phyloP scores from a whole-genome alignment of 768 basidiomycete species.

The Tulasnella sp. region DNA sequence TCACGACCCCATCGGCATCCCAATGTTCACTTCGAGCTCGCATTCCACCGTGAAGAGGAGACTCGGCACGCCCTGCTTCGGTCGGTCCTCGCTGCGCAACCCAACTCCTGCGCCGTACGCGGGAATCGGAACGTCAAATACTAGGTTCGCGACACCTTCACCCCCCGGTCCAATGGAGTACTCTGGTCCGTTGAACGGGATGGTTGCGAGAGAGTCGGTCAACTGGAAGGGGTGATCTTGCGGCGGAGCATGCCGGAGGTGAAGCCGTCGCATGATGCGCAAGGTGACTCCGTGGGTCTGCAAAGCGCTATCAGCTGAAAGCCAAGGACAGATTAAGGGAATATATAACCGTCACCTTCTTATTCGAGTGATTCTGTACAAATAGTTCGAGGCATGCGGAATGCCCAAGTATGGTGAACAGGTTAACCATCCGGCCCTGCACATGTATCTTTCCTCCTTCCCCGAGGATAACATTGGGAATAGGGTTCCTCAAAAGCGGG shows the following conservation, averaged over 20 bases:
- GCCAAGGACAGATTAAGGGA: not conserved
- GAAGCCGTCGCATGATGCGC: constrained; percentile 57
- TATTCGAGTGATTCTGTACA: constrained; percentile 76
- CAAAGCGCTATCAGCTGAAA: not conserved
- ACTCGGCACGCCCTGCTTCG: constrained; percentile 35
- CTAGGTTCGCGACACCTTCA: constrained; percentile 74
- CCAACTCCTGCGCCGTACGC: constrained; percentile 66
- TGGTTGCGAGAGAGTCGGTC: constrained; percentile 63
- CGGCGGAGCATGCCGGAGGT: constrained; percentile 44
- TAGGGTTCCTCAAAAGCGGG: constrained; percentile 34
- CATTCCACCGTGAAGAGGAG: constrained; percentile 65
- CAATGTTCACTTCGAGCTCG: constrained; percentile 56
- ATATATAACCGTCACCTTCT: constrained; percentile 53
- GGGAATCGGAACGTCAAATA: constrained; percentile 69
- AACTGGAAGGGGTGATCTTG: constrained; percentile 52
- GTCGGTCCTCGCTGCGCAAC: constrained; percentile 41
- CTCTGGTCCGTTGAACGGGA: constrained; percentile 70
- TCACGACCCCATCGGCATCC: constrained; percentile 72
- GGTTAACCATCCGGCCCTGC: constrained; percentile 62
- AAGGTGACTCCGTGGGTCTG: constrained; percentile 68
- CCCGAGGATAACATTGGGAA: constrained; percentile 52
- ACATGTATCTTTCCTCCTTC: constrained; percentile 79
- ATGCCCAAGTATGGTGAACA: constrained; percentile 62
- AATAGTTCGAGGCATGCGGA: constrained; percentile 69
- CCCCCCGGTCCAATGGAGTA: constrained; percentile 68